Percentiles rank a stretch among this genome's conserved stretches.
Evolutionary conservation across 768 basidiomycete genomes (phyloP).

Genomic region (Chalciporus chontae): DNA sequence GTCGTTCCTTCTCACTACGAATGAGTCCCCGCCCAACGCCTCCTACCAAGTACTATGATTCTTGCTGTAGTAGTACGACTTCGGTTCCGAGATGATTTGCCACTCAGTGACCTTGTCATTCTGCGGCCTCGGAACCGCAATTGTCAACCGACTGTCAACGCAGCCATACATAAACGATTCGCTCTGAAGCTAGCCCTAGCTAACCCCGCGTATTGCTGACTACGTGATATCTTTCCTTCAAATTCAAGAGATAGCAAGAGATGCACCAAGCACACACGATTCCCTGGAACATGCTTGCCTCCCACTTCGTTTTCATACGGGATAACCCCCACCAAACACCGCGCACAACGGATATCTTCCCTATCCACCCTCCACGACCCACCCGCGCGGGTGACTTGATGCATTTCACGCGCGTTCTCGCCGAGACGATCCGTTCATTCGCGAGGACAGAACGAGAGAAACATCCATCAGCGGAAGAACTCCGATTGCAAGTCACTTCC

Average conservation of each 20-base stretch:
- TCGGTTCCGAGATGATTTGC: too few species aligned
- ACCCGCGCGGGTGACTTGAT: slow-evolving; percentile 26
- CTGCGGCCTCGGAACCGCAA: too few species aligned
- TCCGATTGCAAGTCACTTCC: slow-evolving; percentile 2
- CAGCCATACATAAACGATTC: too few species aligned
- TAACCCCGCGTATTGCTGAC: too few species aligned
- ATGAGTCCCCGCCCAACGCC: too few species aligned
- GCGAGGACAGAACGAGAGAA: slow-evolving; percentile 37
- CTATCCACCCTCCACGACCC: slow-evolving; percentile 15
- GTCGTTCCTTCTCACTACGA: too few species aligned
- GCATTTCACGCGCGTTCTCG: slow-evolving; percentile 32
- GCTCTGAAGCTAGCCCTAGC: too few species aligned
- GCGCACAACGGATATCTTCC: slow-evolving; percentile 25
- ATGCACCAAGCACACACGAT: slow-evolving; percentile 44
- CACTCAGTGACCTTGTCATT: too few species aligned
- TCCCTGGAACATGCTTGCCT: slow-evolving; percentile 35
- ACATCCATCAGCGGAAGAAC: slow-evolving; percentile 15
- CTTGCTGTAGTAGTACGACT: too few species aligned
- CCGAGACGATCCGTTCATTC: slow-evolving; percentile 29
- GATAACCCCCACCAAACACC: slow-evolving; percentile 32
- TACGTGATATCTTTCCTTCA: too few species aligned
- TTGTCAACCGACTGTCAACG: too few species aligned
- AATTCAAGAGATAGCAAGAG: slow-evolving; percentile 20
- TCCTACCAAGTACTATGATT: too few species aligned
- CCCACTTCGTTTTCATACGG: slow-evolving; percentile 31